Percentiles rank a stretch among this genome's conserved stretches.
Evolutionary conservation across 352 stramenopile genomes (phyloP).

Genomic region (Plasmopara halstedii): DNA sequence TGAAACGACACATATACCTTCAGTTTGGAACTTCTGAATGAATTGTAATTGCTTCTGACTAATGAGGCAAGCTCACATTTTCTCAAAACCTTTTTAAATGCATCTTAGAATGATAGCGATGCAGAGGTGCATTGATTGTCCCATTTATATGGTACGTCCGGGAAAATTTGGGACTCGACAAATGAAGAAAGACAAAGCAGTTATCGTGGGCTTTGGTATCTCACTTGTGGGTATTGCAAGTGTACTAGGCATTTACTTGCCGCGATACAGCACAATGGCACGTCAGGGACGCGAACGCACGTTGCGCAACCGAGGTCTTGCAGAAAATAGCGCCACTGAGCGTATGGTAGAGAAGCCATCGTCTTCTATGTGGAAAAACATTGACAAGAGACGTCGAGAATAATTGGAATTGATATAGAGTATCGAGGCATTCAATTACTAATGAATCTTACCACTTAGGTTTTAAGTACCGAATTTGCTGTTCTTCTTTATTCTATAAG

Average conservation of each 20-base stretch:
- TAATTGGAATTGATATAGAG: slow-evolving; percentile 7
- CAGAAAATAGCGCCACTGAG: slow-evolving; percentile 10
- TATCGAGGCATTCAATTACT: background rate
- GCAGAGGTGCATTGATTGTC: too few relatives aligned
- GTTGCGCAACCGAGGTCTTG: slow-evolving; percentile 4
- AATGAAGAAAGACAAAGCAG: slow-evolving; percentile 25
- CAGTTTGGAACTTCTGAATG: too few relatives aligned
- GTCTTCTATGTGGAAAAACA: slow-evolving; percentile 46
- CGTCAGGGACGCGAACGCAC: slow-evolving; percentile 33
- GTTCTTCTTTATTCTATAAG: background rate
- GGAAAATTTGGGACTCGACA: too few relatives aligned
- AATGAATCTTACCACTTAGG: background rate
- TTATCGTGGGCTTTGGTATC: slow-evolving; percentile 27
- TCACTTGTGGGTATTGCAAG: slow-evolving; percentile 29
- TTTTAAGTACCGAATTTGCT: too few relatives aligned
- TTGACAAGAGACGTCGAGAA: slow-evolving; percentile 26
- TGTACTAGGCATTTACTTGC: slow-evolving; percentile 30
- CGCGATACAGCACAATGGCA: slow-evolving; percentile 35
- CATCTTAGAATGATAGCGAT: too few relatives aligned
- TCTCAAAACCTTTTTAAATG: too few relatives aligned
- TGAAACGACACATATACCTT: too few relatives aligned
- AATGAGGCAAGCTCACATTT: too few relatives aligned
- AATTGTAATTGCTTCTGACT: too few relatives aligned
- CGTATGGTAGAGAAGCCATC: slow-evolving; percentile 6
- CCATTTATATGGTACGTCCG: too few relatives aligned